A percentile compares a stretch with the other conserved stretches of the same genome.
phyloP scores from a whole-genome alignment of 495 filamentous ascomycete species.

The Filosporella fistucella region DNA sequence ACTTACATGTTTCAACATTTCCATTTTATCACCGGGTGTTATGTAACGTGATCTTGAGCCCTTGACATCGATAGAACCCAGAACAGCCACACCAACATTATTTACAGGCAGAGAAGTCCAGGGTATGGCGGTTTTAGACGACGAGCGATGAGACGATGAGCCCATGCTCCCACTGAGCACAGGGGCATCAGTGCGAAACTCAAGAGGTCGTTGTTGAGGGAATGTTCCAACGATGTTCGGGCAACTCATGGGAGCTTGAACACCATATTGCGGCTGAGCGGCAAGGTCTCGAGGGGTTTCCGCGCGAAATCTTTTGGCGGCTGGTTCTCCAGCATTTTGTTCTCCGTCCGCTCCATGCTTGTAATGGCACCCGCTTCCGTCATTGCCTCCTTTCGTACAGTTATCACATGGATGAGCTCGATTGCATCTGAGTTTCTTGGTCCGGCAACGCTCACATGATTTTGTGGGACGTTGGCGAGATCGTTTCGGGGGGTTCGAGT shows the following conservation, averaged over 20 bases:
- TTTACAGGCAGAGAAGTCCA: background rate
- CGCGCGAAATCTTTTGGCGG: background rate
- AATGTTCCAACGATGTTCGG: too few relatives aligned
- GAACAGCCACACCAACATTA: background rate
- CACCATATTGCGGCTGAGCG: too few relatives aligned
- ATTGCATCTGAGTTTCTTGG: constrained; percentile 23
- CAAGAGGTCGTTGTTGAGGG: background rate
- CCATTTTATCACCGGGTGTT: constrained; percentile 15
- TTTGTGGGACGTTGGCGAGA: constrained; percentile 6
- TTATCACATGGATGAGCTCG: constrained; percentile 18
- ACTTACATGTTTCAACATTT: constrained; percentile 19
- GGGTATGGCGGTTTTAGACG: background rate
- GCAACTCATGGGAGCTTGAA: too few relatives aligned
- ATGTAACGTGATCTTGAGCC: constrained; percentile 12
- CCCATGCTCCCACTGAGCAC: background rate
- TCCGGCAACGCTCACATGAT: constrained; percentile 17
- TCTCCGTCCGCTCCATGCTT: constrained; percentile 3
- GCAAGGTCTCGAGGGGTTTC: background rate
- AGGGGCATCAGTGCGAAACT: background rate
- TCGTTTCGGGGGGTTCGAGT: background rate
- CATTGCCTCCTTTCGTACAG: constrained; percentile 15
- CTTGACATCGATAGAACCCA: constrained; percentile 16
- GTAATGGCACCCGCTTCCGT: constrained; percentile 6
- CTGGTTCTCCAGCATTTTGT: background rate
- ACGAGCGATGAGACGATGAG: background rate